Evolutionary conservation across 2,329 filamentous ascomycete genomes (phyloP), one percentile per base, ranked within the genome.

Genomic region (Hypoxylon rubiginosum): DNA sequence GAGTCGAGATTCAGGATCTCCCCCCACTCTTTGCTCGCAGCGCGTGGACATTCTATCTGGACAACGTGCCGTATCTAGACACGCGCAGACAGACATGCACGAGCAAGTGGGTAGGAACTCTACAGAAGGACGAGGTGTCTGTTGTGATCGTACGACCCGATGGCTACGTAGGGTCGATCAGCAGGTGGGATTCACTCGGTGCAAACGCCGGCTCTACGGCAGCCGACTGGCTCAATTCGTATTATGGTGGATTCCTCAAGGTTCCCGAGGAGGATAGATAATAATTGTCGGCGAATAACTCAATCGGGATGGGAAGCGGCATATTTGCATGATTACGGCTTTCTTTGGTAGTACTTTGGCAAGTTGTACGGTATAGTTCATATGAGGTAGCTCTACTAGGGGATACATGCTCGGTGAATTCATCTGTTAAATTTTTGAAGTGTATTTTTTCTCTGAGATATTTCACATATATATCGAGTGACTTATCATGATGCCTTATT

Each of bases 171-270:
- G 74, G 73, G 19, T 72, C 73, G n/a, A 69, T 74, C 21, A 68
- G 67, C 19, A 68, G 67, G 26, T 75, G 71, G 70, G 54, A 69
- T 32, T 62, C 69, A 4, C 57, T 67, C 2, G 65, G 43, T 36
- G 64, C 68, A n/a, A 63, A 83, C 45, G 78, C 84, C 5, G 86
- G 85, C 45, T 76, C 82, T 45, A 80, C 83, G 50, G 86, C 86
- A 8, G 86, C 85, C 28, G 79, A 77, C 64, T 88, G 85, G 85
- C 77, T 88, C 24, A 85, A 87, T 69, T 74, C 76, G 15, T 88
- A 88, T 72, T 88, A 86, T 69, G 79, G 80, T 46, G 82, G 84
- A 26, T 88, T 88, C 73, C 78, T 88, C 76, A 80, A 86, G 73
- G 74, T 86, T 36, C 85, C 84, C 28, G 58, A 45, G 17, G 56